Conservation (phyloP, 2,329 filamentous ascomycete species). For the Colletotrichum falcatum region DNA sequence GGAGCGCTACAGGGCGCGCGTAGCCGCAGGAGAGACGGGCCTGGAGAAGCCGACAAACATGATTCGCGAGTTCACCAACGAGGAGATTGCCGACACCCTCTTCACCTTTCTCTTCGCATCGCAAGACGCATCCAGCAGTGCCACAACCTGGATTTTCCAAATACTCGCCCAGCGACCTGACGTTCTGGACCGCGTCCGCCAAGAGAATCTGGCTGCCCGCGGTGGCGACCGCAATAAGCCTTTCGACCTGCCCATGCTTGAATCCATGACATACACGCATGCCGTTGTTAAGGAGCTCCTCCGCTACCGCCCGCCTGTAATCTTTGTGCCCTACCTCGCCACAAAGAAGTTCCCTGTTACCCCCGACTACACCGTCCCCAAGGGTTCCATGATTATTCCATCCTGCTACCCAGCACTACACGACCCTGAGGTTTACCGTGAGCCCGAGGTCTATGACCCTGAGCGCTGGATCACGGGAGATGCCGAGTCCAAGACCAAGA, state of each 20-base stretch:
- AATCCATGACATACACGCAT: constrained; percentile 63
- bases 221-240: constrained; percentile 55
- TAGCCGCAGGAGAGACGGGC: constrained; percentile 66
- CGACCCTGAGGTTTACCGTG: constrained; percentile 59
- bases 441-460: constrained; percentile 61
- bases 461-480: constrained; percentile 65
- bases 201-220: constrained; percentile 60
- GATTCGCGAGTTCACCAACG: constrained; percentile 62
- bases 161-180: constrained; percentile 63
- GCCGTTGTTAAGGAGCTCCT: constrained; percentile 66
- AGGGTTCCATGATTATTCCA: constrained; percentile 62
- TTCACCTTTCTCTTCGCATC: constrained; percentile 67
- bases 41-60: constrained; percentile 59
- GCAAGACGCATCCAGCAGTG: constrained; percentile 65
- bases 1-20: constrained; percentile 71
- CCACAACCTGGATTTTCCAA: constrained; percentile 66
- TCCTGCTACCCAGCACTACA: constrained; percentile 65
- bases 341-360: constrained; percentile 62
- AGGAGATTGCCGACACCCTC: constrained; percentile 62
- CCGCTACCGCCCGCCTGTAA: constrained; percentile 64
- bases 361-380: constrained; percentile 60
- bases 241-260: constrained; percentile 59
- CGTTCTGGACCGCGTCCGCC: constrained; percentile 57
- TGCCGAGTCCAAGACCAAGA: constrained; percentile 62
- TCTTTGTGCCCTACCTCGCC: constrained; percentile 65